Percentiles rank a stretch among this genome's conserved stretches.
These are phyloP conservation scores for Lodderomyces beijingensis DNA, from an alignment of 1,139 yeast genomes.

Conservation along the genomic window DNA sequence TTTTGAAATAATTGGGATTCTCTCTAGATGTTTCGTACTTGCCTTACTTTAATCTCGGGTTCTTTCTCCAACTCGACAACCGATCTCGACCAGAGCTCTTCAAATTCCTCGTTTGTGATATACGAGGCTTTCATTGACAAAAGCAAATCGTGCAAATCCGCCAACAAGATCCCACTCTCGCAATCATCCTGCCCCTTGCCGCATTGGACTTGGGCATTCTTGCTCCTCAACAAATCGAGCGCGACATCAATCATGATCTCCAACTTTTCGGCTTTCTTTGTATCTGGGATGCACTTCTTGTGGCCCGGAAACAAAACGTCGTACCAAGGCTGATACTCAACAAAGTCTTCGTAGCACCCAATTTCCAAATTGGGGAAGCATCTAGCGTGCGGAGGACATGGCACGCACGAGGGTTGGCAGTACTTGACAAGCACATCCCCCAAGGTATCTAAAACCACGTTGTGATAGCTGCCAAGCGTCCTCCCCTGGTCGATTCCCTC, in stretches of 20 bases:
- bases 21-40: slow-evolving; percentile 37
- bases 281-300: slow-evolving; percentile 69
- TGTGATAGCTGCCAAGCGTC: slow-evolving; percentile 27
- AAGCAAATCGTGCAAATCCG: slow-evolving; percentile 57
- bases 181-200: slow-evolving; percentile 48
- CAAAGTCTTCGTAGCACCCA: slow-evolving; percentile 68
- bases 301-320: slow-evolving; percentile 52
- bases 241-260: slow-evolving; percentile 66
- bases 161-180: slow-evolving; percentile 49
- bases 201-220: slow-evolving; percentile 67
- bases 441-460: slow-evolving; percentile 14
- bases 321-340: slow-evolving; percentile 52
- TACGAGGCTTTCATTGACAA: slow-evolving; percentile 54
- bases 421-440: slow-evolving; percentile 33
- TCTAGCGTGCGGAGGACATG: slow-evolving; percentile 79
- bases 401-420: slow-evolving; percentile 60
- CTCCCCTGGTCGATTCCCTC: slow-evolving; percentile 41
- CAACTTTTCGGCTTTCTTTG: slow-evolving; percentile 64
- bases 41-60: slow-evolving; percentile 75
- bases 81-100: slow-evolving; percentile 74
- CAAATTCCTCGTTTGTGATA: slow-evolving; percentile 69
- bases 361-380: slow-evolving; percentile 60
- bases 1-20: background rate
- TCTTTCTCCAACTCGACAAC: slow-evolving; percentile 61
- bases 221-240: slow-evolving; percentile 59